Percentiles rank a stretch among this genome's conserved stretches.
Evolutionary conservation across 208 protist genomes (phyloP).

Genomic region (Leishmania major): DNA sequence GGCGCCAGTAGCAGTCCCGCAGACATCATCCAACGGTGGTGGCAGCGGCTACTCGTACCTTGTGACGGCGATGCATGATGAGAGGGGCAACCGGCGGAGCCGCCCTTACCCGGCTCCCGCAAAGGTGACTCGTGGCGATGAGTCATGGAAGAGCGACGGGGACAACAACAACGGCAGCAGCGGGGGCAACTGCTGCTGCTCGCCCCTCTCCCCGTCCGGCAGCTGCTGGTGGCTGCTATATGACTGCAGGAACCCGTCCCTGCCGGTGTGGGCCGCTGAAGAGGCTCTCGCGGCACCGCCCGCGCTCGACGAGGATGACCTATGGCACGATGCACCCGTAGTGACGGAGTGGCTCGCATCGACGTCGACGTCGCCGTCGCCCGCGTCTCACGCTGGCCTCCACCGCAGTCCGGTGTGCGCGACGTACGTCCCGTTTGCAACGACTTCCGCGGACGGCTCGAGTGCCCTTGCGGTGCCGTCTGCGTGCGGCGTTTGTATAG

Average conservation of each 20-base stretch:
- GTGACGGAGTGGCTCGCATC: conserved; percentile 14
- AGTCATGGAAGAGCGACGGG: not conserved
- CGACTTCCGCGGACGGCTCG: not conserved
- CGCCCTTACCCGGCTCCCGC: not conserved
- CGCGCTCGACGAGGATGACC: not conserved
- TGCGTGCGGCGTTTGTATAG: not conserved
- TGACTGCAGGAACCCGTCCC: conserved; percentile 20
- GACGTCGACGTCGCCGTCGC: not conserved
- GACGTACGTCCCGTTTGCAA: conserved; percentile 8
- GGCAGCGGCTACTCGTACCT: conserved; percentile 18
- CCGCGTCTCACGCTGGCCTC: not conserved
- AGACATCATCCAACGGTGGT: not conserved
- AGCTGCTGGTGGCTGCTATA: conserved; percentile 27
- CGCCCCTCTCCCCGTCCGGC: not conserved
- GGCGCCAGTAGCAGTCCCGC: not conserved
- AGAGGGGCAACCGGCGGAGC: not conserved
- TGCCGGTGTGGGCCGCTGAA: conserved; percentile 22
- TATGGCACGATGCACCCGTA: not conserved
- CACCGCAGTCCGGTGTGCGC: conserved; percentile 4
- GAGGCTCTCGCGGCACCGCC: not conserved
- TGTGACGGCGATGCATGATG: conserved; percentile 4
- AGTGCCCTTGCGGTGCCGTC: not conserved
- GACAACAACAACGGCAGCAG: not conserved
- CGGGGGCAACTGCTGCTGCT: not conserved
- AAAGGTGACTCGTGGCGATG: not conserved